Evolutionary conservation across 2,329 filamentous ascomycete species (phyloP), one percentile per base, ranked within the genome.

Genomic region (Huntiella abstrusa): DNA sequence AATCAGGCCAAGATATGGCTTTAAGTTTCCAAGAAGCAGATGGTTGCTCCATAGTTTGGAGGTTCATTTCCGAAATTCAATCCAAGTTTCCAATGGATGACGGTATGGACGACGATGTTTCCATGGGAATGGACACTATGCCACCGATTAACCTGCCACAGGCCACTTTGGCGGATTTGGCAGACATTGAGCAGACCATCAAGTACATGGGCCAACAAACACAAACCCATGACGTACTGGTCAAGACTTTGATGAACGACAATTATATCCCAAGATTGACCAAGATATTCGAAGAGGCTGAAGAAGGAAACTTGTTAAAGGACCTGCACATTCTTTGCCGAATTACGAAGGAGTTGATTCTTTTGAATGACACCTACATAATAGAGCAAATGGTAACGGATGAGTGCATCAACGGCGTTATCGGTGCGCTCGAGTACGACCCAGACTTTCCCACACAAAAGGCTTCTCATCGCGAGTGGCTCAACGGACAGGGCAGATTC

Each of bases 401-500:
- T 62, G 77, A 86, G 49, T 80, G 87, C 53, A 78, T 96, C 39
- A 65, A 93, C 53, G 91, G 88, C 13, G 88, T 96, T 19, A 87
- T 98, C 34, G 91, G 91, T 50, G 91, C 91, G 17, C 68, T 98
- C 52, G 91, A 98, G 67, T 98, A 96, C 64, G 91, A 98, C 56
- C 88, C 91, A 1, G 91, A 98, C 62, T 98, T 96, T 55, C 91
- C 91, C 5, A 86, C 81, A 50, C 91, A 96, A 68, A 96, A 95
- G 60, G 88, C 91, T 17, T 96, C 96, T 58, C 91, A 98, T 59
- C 77, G 91, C 49, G 84, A 91, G 58, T 98, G 92, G 69, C 70
- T 98, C 46, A 77, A 80, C 51, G 85, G 91, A 58, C 77, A 86
- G 55, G 84, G 84, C 15, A 80, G 86, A 54, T 98, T 86, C 61